A percentile compares a stretch with the other conserved stretches of the same genome.
Evolutionary conservation across 2,329 filamentous ascomycete species (phyloP).

Genomic region (Botryotinia convoluta): DNA sequence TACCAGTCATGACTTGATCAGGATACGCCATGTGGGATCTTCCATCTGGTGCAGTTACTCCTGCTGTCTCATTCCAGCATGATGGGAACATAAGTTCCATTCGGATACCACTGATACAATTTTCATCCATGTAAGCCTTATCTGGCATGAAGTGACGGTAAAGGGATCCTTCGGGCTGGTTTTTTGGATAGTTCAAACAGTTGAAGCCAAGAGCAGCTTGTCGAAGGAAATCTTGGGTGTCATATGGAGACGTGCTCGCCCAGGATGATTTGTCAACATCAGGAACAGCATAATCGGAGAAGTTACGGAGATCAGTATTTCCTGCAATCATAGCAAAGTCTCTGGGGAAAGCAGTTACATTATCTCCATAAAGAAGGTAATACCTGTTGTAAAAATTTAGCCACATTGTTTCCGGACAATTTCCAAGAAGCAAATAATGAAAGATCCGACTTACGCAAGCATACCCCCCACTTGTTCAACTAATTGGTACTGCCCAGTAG

Average conservation of each 20-base stretch:
- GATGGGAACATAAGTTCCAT: slow-evolving; percentile 85
- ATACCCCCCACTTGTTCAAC: slow-evolving; percentile 78
- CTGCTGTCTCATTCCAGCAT: slow-evolving; percentile 74
- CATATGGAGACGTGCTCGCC: slow-evolving; percentile 49
- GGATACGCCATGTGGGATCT: slow-evolving; percentile 74
- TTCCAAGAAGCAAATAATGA: slow-evolving; percentile 1
- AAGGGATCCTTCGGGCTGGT: slow-evolving; percentile 54
- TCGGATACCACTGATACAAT: slow-evolving; percentile 79
- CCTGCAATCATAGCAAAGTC: slow-evolving; percentile 83
- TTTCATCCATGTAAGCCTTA: slow-evolving; percentile 74
- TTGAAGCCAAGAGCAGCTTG: slow-evolving; percentile 93
- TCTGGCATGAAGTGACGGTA: slow-evolving; percentile 79
- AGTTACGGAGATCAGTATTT: slow-evolving; percentile 64
- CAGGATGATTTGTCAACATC: slow-evolving; percentile 69
- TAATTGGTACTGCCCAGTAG: slow-evolving; percentile 50
- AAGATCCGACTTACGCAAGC: slow-evolving; percentile 64
- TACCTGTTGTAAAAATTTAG: slow-evolving; percentile 54
- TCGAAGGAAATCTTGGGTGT: slow-evolving; percentile 63
- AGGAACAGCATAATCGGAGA: slow-evolving; percentile 60
- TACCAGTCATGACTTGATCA: slow-evolving; percentile 69
- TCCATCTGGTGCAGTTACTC: slow-evolving; percentile 53
- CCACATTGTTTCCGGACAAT: not conserved
- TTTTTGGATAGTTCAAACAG: slow-evolving; percentile 77
- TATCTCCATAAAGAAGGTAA: slow-evolving; percentile 71
- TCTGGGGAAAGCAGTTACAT: slow-evolving; percentile 68